Base-by-base conservation (phyloP, 164 flowering plant genomes). In the Aristolochia contorta region DNA sequence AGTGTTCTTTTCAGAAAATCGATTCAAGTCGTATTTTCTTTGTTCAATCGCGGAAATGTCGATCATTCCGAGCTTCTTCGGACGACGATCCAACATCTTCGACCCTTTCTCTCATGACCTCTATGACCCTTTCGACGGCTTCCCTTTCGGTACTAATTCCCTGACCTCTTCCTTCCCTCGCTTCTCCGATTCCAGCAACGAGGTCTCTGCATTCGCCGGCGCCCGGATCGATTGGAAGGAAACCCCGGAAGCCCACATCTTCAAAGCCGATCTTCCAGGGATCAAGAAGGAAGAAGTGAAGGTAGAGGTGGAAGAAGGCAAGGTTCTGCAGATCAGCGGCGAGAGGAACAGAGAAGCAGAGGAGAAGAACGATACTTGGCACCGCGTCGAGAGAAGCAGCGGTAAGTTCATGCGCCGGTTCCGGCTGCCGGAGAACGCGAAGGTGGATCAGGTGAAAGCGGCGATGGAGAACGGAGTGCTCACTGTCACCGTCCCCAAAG, bases 171-270 rank as follows among this genome's bases (percentile, higher is more conserved):
- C 63, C 5, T 21, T 16, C 14, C 14, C 37, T 55, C 47, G 56
- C 3, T 16, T 16, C 30, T 16, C 22, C 2, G 2, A 16, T 23
- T 23, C n/a, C 59, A 20, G 46, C 41, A 37, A 37, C 20, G 59
- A 56, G 18, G 32, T 37, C 37, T 56, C 59, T 2, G 45, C 59
- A 20, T 56, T 56, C 70, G 78, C 82, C 20, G 72, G 45, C 0
- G 79, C 76, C 14, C 79, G 75, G 54, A 75, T 80, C 16, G 59
- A 56, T 32, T 56, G 59, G 59, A 30, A 32, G 22, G 59, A 56
- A n/a, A 56, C 59, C 59, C 59, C 59, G 1, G 12, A 16, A 1
- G 59, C 59, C 14, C 59, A 56, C 45, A 46, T 56, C 18, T 56
- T 56, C 45, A 19, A 56, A 32, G 59, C 59, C 37, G 59, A 56